Base-by-base conservation (phyloP, 208 protist genomes). In the Endotrypanum monterogeii region DNA sequence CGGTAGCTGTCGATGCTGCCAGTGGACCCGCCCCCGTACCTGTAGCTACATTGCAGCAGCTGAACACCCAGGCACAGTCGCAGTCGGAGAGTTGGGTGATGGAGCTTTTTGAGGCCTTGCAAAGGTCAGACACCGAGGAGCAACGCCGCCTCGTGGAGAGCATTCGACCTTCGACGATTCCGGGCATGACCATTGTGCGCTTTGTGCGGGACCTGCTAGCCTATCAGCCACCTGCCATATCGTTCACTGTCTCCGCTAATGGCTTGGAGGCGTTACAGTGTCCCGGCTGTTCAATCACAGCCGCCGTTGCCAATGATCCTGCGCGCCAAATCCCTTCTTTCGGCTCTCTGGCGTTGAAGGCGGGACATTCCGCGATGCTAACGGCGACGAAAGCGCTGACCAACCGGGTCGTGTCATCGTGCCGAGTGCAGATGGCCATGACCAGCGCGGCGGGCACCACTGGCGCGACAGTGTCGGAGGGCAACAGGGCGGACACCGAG, bases 181-280 rank as follows among this genome's bases (percentile, higher is more conserved):
- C 87, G 14, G 87, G 82, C 14, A 70, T 80, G 56, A 76, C 81
- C 18, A 80, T 95, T 57, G 63, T 90, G 35, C 71, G 73, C 58
- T 95, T 91, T 56, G 76, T 93, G 32, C 79, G 79, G 6, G 89
- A 92, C 18, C 62, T 86, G 46, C 80, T 95, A 30, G 86, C 86
- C 41, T 76, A 73, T 48, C 74, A 76, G 32, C 81, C 87, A n/a
- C 87, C 91, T 1, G 82, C 68, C 37, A 87, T 95, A 69, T 81
- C 83, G 48, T 92, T 95, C 69, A 79, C 73, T 20, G 65, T 81
- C 12, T 67, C 70, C 0, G 71, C 46, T 41, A 82, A 83, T 62
- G 69, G 62, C 1, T 55, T 94, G 25, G 77, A 73, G 51, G 55
- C 80, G 60, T 83, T 94, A 65, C 83, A 89, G 71, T 94, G 89